A percentile compares a stretch with the other conserved stretches of the same genome.
These are phyloP conservation scores for Hirsutella thompsonii DNA, from an alignment of 2,329 filamentous ascomycete species.

Conservation along the genomic window DNA sequence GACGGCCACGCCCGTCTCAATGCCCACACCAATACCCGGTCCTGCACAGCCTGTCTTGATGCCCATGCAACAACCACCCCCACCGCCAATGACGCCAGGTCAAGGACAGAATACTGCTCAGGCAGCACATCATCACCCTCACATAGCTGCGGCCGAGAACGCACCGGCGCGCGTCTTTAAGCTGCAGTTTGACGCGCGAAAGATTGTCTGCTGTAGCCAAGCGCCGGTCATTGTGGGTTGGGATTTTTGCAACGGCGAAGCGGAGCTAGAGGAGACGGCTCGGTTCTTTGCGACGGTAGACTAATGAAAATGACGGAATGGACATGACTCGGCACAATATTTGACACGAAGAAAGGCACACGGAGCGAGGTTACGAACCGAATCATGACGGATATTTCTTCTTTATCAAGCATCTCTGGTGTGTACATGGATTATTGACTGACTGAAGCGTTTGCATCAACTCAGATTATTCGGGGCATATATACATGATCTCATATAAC, in stretches of 20 bases:
- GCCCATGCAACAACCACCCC: conserved; percentile 2
- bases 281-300: conserved; percentile 60
- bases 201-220: conserved; percentile 91
- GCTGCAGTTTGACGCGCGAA: conserved; percentile 84
- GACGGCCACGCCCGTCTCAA: not conserved
- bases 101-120: conserved; percentile 4
- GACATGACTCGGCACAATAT: too few species aligned
- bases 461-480: too few species aligned
- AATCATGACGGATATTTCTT: too few species aligned
- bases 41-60: conserved; percentile 10
- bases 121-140: conserved; percentile 25
- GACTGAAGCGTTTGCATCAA: too few species aligned
- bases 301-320: conserved; percentile 6
- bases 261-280: conserved; percentile 64
- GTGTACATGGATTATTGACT: too few species aligned
- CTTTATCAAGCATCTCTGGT: too few species aligned
- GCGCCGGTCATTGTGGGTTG: conserved; percentile 87
- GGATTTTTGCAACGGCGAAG: conserved; percentile 88
- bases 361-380: too few species aligned
- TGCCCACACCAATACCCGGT: conserved; percentile 1
- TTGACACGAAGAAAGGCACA: too few species aligned
- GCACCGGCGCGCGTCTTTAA: conserved; percentile 70
- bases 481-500: too few species aligned
- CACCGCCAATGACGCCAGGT: conserved; percentile 1
- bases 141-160: conserved; percentile 31